Percentiles rank a stretch among this genome's conserved stretches.
phyloP scores from a whole-genome alignment of 768 basidiomycete species.

The Rhodotorula kratochvilovae region DNA sequence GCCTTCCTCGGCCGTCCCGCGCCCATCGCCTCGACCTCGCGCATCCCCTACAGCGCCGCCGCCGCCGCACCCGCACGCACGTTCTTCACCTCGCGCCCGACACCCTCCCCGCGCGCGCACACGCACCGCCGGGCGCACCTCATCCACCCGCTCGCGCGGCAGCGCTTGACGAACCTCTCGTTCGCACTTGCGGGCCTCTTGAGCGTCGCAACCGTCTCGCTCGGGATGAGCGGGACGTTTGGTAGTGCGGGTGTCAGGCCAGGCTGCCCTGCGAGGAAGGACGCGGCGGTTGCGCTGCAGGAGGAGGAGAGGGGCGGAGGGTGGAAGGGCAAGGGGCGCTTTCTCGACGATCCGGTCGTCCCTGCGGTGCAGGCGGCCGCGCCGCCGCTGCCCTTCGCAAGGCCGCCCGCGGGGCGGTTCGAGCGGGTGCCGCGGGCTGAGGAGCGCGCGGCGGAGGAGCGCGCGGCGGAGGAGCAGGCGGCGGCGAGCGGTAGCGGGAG shows the following conservation, averaged over 20 bases:
- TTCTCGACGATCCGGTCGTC: slow-evolving; percentile 11
- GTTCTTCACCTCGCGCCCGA: background rate
- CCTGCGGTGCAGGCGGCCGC: background rate
- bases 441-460: background rate
- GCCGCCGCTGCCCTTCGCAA: background rate
- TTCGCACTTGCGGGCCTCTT: slow-evolving; percentile 24
- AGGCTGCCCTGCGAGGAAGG: slow-evolving; percentile 10
- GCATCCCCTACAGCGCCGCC: background rate
- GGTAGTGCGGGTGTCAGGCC: background rate
- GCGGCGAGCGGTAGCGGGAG: background rate
- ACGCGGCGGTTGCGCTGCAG: slow-evolving; percentile 2
- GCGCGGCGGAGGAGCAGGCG: background rate
- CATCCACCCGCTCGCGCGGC: slow-evolving; percentile 25
- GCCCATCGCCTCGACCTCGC: slow-evolving; percentile 12
- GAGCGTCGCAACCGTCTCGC: slow-evolving; percentile 23
- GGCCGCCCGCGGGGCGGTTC: background rate
- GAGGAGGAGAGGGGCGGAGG: background rate
- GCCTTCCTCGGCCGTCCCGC: background rate
- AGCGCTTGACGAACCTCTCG: slow-evolving; percentile 21
- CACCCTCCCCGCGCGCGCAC: background rate
- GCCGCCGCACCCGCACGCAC: background rate
- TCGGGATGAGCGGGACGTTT: slow-evolving; percentile 20
- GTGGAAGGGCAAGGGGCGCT: slow-evolving; percentile 15
- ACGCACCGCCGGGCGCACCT: slow-evolving; percentile 3
- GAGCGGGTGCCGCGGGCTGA: background rate